Evolutionary conservation across 2,329 filamentous ascomycete species (phyloP).

Genomic region (Hirsutella thompsonii): DNA sequence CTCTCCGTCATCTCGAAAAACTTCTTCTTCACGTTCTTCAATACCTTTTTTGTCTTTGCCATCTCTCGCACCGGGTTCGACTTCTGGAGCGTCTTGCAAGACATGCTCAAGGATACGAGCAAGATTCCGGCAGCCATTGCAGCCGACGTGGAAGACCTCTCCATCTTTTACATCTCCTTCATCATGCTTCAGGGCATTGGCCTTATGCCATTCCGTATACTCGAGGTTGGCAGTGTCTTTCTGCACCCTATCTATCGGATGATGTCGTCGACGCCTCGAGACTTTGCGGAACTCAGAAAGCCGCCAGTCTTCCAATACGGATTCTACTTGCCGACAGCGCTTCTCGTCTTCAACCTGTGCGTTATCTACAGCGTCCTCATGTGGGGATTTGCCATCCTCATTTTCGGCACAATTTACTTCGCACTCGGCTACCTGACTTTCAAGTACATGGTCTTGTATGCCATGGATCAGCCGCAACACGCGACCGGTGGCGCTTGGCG

Average conservation of each 20-base stretch:
- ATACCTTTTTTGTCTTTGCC: slow-evolving; percentile 92
- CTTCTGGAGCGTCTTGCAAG: slow-evolving; percentile 58
- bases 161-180: slow-evolving; percentile 83
- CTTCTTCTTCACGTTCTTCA: slow-evolving; percentile 99
- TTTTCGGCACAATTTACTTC: slow-evolving; percentile 77
- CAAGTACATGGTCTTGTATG: slow-evolving; percentile 95
- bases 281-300: slow-evolving; percentile 69
- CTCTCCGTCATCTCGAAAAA: slow-evolving; percentile 95
- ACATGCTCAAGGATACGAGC: slow-evolving; percentile 67
- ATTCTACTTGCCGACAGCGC: slow-evolving; percentile 84
- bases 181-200: slow-evolving; percentile 91
- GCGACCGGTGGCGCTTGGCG: slow-evolving; percentile 90
- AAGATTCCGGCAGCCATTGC: slow-evolving; percentile 67
- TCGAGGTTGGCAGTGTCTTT: slow-evolving; percentile 77
- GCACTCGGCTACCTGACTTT: slow-evolving; percentile 75
- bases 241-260: slow-evolving; percentile 73
- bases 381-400: slow-evolving; percentile 66
- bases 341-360: slow-evolving; percentile 90
- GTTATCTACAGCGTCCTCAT: slow-evolving; percentile 85
- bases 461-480: slow-evolving; percentile 94
- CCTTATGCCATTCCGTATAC: slow-evolving; percentile 78
- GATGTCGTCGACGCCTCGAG: slow-evolving; percentile 74
- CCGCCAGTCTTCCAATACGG: slow-evolving; percentile 90
- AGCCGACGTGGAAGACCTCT: slow-evolving; percentile 57
- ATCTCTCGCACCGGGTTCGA: slow-evolving; percentile 71